These are phyloP conservation scores for Datisca glomerata DNA, from an alignment of 306 rosid genomes.

Conservation along the genomic window DNA sequence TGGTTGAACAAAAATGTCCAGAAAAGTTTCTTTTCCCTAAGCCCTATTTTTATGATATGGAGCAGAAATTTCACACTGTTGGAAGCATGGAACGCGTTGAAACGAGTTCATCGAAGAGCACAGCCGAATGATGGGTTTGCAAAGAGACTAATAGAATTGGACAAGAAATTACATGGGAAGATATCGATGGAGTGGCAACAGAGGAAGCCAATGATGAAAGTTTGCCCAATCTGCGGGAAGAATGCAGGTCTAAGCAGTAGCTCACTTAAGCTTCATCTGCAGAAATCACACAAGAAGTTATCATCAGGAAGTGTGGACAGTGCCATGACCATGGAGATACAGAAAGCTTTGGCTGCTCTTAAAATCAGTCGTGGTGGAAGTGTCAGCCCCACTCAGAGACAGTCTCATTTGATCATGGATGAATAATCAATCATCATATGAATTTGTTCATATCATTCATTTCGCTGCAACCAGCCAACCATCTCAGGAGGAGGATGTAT, in stretches of 20 bases:
- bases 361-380: slow-evolving; percentile 55
- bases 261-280: slow-evolving; percentile 84
- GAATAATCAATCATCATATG: too few species aligned
- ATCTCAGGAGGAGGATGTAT: too few species aligned
- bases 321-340: slow-evolving; percentile 89
- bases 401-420: slow-evolving; percentile 30
- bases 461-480: too few species aligned
- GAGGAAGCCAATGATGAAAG: slow-evolving; percentile 69
- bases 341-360: slow-evolving; percentile 62
- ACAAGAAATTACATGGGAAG: slow-evolving; percentile 60
- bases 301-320: slow-evolving; percentile 94
- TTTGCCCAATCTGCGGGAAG: slow-evolving; percentile 90
- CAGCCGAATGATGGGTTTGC: slow-evolving; percentile 97
- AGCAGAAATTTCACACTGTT: slow-evolving; percentile 53
- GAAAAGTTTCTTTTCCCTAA: too few species aligned
- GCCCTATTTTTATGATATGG: too few species aligned
- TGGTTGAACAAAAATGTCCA: too few species aligned
- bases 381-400: slow-evolving; percentile 52
- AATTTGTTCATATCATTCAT: too few species aligned
- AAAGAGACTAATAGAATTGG: slow-evolving; percentile 38
- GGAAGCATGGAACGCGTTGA: slow-evolving; percentile 76
- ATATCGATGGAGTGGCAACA: slow-evolving; percentile 91
- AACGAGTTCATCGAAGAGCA: slow-evolving; percentile 75
- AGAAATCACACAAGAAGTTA: slow-evolving; percentile 75
- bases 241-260: slow-evolving; percentile 92